These are phyloP conservation scores for Lagenaria siceraria DNA, from an alignment of 306 rosid genomes.

Conservation along the genomic window DNA sequence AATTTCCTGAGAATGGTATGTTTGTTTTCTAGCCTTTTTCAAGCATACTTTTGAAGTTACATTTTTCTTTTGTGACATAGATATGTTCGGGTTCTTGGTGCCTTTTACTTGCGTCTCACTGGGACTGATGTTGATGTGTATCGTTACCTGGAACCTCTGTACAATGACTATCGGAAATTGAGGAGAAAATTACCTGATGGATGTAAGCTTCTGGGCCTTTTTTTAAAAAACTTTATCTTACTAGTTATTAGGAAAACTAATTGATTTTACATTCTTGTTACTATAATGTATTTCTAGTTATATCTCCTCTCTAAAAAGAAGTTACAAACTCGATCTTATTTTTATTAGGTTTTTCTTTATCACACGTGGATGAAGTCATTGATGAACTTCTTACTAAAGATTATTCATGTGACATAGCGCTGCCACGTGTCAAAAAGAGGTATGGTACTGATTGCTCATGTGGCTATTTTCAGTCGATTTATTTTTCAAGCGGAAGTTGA, in stretches of 20 bases:
- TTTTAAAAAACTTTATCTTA: neutral
- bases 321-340: neutral
- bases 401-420: constrained; percentile 84
- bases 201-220: constrained; percentile 31
- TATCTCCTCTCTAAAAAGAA: neutral
- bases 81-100: constrained; percentile 86
- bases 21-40: neutral
- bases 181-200: constrained; percentile 65
- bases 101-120: constrained; percentile 83
- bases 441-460: neutral
- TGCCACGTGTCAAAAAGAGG: constrained; percentile 94
- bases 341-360: constrained; percentile 55
- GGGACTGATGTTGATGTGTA: constrained; percentile 79
- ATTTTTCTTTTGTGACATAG: constrained; percentile 16
- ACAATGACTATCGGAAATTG: constrained; percentile 77
- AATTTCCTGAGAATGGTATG: neutral
- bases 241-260: neutral
- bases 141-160: constrained; percentile 79
- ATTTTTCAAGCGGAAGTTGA: neutral
- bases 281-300: neutral
- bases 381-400: constrained; percentile 87
- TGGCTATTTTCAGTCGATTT: neutral
- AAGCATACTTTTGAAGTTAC: neutral
- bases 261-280: neutral
- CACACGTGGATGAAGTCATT: constrained; percentile 94